Evolutionary conservation across 768 basidiomycete species (phyloP), one percentile per base, ranked within the genome.

Genomic region (Pleurotus citrinopileatus): DNA sequence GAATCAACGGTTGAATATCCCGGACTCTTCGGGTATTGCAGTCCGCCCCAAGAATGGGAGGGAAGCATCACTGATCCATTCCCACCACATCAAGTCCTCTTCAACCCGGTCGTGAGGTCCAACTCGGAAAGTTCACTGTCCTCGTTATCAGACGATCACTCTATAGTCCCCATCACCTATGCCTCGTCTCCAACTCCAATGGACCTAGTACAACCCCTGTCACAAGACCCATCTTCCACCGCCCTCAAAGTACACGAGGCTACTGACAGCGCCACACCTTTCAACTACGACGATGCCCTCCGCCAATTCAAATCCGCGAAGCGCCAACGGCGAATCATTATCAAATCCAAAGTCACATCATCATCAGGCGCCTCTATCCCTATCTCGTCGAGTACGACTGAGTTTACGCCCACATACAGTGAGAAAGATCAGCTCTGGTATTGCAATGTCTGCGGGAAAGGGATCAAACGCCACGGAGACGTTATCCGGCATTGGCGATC

Each of bases 401-500:
- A 51, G 19, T 51, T 51, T 1, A 32, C 48, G 0, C 48, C 48
- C 1, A 51, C 37, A 10, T 51, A 17, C 34, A 51, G 48, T 34
- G 48, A 51, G 34, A 15, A 51, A 8, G 48, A 51, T 15, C 29
- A 51, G 23, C 29, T 51, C 29, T 51, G 34, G 32, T 51, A 51
- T 22, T 51, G 48, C 34, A 51, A 51, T 25, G 22, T 51, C 28
- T 51, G 48, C 34, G 48, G 48, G n/a, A 51, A 51, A 23, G 48
- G 48, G n/a, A 51, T 51, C 29, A 51, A 51, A 23, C 48, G 48
- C 34, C 48, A 51, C 22, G 48, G 48, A 7, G 48, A 51, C 23
- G 48, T 51, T 25, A 51, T 51, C 34, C 29, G 48, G 19, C 48
- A 51, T 34, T 51, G 48, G 48, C 48, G 48, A n/a, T 51, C 48